Conservation (phyloP, 2,329 filamentous ascomycete genomes). For the Teratosphaeria destructans region DNA sequence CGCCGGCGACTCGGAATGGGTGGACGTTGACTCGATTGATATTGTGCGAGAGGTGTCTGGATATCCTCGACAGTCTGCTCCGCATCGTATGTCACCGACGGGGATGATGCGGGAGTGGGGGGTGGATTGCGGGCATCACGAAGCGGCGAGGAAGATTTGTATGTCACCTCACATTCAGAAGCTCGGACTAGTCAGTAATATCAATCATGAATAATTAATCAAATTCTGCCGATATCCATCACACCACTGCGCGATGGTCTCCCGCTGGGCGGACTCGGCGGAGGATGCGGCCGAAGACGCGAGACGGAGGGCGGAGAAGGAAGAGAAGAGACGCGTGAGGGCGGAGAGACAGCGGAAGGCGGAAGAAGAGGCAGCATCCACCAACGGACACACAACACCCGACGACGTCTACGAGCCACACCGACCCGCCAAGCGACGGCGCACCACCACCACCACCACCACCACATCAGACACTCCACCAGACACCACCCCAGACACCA, state of each 20-base stretch:
- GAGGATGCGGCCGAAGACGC: constrained; percentile 68
- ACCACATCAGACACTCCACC: too few species aligned
- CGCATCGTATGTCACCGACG: constrained; percentile 15
- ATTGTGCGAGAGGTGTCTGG: constrained; percentile 15
- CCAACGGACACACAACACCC: neutral
- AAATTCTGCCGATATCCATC: neutral
- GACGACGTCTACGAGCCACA: constrained; percentile 17
- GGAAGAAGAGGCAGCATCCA: constrained; percentile 41
- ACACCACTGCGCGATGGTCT: constrained; percentile 30
- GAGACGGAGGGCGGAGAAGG: constrained; percentile 68
- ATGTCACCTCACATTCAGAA: neutral
- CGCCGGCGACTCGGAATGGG: constrained; percentile 16
- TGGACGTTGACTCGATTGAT: constrained; percentile 3
- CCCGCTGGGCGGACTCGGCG: constrained; percentile 79
- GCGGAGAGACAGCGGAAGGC: constrained; percentile 66
- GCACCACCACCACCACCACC: constrained; percentile 23
- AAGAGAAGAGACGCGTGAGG: constrained; percentile 77
- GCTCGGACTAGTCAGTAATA: neutral
- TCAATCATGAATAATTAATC: too few species aligned
- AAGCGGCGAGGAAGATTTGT: neutral
- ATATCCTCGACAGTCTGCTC: constrained; percentile 15
- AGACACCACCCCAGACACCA: constrained; percentile 36
- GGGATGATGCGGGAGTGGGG: neutral
- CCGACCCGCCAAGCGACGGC: constrained; percentile 46
- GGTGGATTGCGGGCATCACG: neutral